Percentiles rank a stretch among this genome's conserved stretches.
Evolutionary conservation across 2,329 filamentous ascomycete genomes (phyloP).

Genomic region (Alternaria hordeiaustralica): DNA sequence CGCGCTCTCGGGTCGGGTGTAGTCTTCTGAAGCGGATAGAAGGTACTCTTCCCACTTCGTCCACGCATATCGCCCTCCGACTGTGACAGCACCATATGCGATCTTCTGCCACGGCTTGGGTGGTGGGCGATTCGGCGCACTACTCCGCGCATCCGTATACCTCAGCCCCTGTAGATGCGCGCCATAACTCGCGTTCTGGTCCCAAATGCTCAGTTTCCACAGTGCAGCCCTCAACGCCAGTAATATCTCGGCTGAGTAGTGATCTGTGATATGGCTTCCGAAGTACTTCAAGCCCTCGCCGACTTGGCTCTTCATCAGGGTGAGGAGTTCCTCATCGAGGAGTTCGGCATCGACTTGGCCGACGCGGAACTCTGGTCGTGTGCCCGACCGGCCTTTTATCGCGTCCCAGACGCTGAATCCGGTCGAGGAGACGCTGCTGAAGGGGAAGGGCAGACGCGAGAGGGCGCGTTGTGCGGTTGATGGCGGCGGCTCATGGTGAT

Average conservation of each 20-base stretch:
- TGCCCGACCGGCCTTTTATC: constrained; percentile 76
- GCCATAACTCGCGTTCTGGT: constrained; percentile 93
- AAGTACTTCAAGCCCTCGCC: constrained; percentile 88
- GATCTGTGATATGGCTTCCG: constrained; percentile 76
- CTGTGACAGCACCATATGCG: constrained; percentile 82
- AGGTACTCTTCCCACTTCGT: constrained; percentile 90
- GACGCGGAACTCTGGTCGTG: constrained; percentile 85
- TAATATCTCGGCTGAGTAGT: constrained; percentile 86
- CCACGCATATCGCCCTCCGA: constrained; percentile 90
- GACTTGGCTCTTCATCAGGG: constrained; percentile 84
- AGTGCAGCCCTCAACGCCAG: constrained; percentile 77
- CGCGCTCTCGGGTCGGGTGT: constrained; percentile 61
- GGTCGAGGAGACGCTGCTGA: constrained; percentile 62
- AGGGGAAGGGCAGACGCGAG: constrained; percentile 58
- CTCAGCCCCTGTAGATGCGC: constrained; percentile 89
- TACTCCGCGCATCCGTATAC: constrained; percentile 81
- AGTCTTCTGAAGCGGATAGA: constrained; percentile 76
- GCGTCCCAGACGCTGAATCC: constrained; percentile 70
- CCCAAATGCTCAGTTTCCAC: constrained; percentile 97
- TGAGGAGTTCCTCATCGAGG: constrained; percentile 88
- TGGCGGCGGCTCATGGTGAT: constrained; percentile 51
- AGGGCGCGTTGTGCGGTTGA: constrained; percentile 49
- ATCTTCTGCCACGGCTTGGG: constrained; percentile 85
- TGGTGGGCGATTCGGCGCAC: constrained; percentile 60
- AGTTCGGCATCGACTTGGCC: constrained; percentile 96